Percentiles rank a stretch among this genome's conserved stretches.
These are phyloP conservation scores for Apiotrichum laibachii DNA, from an alignment of 1,284 basidiomycete species.

Conservation along the genomic window DNA sequence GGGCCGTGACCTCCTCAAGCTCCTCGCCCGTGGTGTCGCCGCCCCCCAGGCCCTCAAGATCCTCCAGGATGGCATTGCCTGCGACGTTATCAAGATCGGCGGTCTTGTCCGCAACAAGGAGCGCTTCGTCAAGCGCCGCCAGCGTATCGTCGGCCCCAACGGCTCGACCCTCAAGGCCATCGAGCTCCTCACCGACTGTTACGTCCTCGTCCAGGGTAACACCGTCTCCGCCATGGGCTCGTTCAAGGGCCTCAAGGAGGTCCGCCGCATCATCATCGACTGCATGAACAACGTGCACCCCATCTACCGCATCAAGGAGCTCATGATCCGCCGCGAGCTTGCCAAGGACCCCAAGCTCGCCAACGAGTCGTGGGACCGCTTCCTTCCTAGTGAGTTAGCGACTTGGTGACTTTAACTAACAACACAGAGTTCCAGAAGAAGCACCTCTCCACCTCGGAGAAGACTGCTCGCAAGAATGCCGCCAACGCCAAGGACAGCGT, in stretches of 20 bases:
- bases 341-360: constrained; percentile 97
- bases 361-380: constrained; percentile 93
- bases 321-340: constrained; percentile 97
- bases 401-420: neutral
- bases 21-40: constrained; percentile 87
- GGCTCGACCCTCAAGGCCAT: constrained; percentile 98
- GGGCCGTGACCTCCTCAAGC: constrained; percentile 91
- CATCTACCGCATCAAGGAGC: constrained; percentile 99
- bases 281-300: constrained; percentile 99
- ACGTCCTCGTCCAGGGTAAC: constrained; percentile 95
- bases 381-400: constrained; percentile 67
- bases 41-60: constrained; percentile 78
- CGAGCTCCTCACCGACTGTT: constrained; percentile 93
- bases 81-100: constrained; percentile 98
- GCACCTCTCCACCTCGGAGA: constrained; percentile 87
- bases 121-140: constrained; percentile 90
- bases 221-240: constrained; percentile 98
- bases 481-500: constrained; percentile 28
- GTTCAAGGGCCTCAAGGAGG: constrained; percentile 92
- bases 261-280: constrained; percentile 89
- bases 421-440: constrained; percentile 75
- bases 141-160: constrained; percentile 94
- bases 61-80: constrained; percentile 83
- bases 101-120: constrained; percentile 94
- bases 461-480: constrained; percentile 82